A percentile compares a stretch with the other conserved stretches of the same genome.
Evolutionary conservation across 2,329 filamentous ascomycete genomes (phyloP).

Genomic region (Ascochyta rabiei): DNA sequence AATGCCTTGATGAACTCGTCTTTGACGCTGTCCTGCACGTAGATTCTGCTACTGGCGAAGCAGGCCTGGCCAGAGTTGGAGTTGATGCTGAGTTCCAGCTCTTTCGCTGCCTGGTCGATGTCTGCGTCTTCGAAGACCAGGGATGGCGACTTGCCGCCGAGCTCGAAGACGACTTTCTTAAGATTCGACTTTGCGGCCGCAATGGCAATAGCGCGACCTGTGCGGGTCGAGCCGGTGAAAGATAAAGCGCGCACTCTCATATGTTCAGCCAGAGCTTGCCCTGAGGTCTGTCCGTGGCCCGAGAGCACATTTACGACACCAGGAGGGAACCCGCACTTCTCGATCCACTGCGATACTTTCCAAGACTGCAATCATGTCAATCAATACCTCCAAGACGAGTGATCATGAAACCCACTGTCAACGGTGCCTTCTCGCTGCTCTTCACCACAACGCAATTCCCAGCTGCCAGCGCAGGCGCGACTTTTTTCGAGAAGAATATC

Average conservation of each 20-base stretch:
- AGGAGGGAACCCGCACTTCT: slow-evolving; percentile 78
- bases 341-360: slow-evolving; percentile 77
- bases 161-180: slow-evolving; percentile 84
- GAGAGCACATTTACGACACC: slow-evolving; percentile 82
- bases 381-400: neutral
- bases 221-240: slow-evolving; percentile 83
- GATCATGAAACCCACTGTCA: slow-evolving; percentile 63
- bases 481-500: slow-evolving; percentile 37
- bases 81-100: slow-evolving; percentile 56
- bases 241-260: slow-evolving; percentile 80
- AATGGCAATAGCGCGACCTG: slow-evolving; percentile 79
- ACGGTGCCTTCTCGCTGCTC: slow-evolving; percentile 57
- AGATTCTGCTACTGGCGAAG: slow-evolving; percentile 63
- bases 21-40: slow-evolving; percentile 60
- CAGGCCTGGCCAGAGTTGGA: slow-evolving; percentile 64
- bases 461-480: slow-evolving; percentile 32
- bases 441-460: slow-evolving; percentile 40
- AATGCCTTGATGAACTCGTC: slow-evolving; percentile 41
- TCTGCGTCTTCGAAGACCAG: slow-evolving; percentile 80
- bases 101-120: slow-evolving; percentile 72
- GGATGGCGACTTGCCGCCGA: slow-evolving; percentile 85
- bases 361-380: slow-evolving; percentile 59
- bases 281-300: slow-evolving; percentile 75
- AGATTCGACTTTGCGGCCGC: slow-evolving; percentile 76
- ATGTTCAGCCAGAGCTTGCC: slow-evolving; percentile 77